Evolutionary conservation across 1,139 yeast species (phyloP), one percentile per base, ranked within the genome.

Genomic region (Petasospora fabianii): DNA sequence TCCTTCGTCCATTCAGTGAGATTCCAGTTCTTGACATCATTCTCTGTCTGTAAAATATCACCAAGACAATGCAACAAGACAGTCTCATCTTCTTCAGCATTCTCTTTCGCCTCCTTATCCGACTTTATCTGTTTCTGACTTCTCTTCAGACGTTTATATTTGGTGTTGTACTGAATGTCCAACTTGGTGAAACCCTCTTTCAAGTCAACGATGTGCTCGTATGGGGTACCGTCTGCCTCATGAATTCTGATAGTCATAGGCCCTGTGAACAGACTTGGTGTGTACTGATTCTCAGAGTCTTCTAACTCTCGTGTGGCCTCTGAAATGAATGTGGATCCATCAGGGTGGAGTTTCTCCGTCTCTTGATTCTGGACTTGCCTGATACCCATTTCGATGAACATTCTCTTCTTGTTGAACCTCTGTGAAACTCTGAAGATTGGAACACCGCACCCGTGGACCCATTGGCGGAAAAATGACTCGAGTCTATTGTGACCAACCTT

Each of bases 211-310:
- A 94, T 92, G 59, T 94, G 99, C 56, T 94, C 99, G 56, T 94
- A 92, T 0, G 99, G 98, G 0, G 97, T 87, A n/a, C 98, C 98
- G 61, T 94, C 98, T 0, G 97, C 95, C 59, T 94, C 99, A 58
- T 94, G 98, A 31, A 94, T 90, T 55, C 98, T 71, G 30, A 94
- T 85, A 0, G 98, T 94, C 85, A 94, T 87, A 0, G 98, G 97
- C 0, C 99, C 99, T 0, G 84, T 73, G 51, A 86, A 86, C 2
- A 79, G 73, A 11, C 14, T 43, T 13, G 32, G 33, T 7, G 22
- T 26, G 11, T 18, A 26, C 7, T 13, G 16, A 10, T 27, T 9
- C 17, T 27, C 8, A 4, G 26, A 10, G 0, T 29, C 36, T n/a
- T 46, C 53, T 27, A 62, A 17, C 12, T 42, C 44, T 12, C 38